These are phyloP conservation scores for Lichtheimia ramosa DNA, from an alignment of 371 early-diverging fungal genomes.

Conservation along the genomic window DNA sequence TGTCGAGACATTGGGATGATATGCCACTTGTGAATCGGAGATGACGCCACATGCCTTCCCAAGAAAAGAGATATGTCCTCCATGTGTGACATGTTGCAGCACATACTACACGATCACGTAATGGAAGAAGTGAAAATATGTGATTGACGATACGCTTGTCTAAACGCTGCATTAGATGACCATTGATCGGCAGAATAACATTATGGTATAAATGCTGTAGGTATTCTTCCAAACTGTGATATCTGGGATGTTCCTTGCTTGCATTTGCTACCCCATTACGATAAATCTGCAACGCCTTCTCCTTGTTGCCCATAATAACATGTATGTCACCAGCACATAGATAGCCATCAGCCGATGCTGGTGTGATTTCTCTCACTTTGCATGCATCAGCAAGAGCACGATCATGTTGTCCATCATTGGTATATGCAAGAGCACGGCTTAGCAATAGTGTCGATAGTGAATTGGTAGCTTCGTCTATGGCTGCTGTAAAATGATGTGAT, in stretches of 20 bases:
- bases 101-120: background rate
- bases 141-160: too few species aligned
- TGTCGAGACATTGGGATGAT: too few species aligned
- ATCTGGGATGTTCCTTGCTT: too few species aligned
- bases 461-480: background rate
- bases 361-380: background rate
- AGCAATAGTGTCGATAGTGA: background rate
- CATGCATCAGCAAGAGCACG: background rate
- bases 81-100: background rate
- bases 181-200: too few species aligned
- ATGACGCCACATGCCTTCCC: too few species aligned
- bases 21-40: too few species aligned
- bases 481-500: background rate
- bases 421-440: background rate
- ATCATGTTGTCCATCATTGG: background rate
- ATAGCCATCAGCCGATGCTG: background rate
- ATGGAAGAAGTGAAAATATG: background rate
- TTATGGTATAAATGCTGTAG: too few species aligned
- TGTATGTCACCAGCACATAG: background rate
- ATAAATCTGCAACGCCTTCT: background rate
- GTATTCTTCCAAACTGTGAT: too few species aligned
- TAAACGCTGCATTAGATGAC: too few species aligned
- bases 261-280: background rate
- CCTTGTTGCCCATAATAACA: background rate
- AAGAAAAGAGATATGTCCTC: background rate